Percentiles rank a stretch among this genome's conserved stretches.
Evolutionary conservation across 2,329 filamentous ascomycete genomes (phyloP).

Genomic region (Cadophora malorum): DNA sequence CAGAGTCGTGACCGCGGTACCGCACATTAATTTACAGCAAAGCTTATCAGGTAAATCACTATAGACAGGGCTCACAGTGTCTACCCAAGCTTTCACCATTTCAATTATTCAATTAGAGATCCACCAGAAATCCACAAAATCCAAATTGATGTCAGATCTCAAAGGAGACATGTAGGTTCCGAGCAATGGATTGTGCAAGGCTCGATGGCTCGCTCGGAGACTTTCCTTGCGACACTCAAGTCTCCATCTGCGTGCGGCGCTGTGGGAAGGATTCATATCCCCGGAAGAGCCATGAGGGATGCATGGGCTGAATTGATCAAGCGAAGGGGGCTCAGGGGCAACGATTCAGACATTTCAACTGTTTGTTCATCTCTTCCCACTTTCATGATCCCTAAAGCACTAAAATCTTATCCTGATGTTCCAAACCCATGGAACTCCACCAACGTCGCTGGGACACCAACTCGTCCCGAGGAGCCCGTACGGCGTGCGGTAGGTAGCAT

Average conservation of each 20-base stretch:
- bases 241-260: constrained; percentile 7
- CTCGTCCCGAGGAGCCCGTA: background rate
- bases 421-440: background rate
- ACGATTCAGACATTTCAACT: background rate
- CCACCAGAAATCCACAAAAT: background rate
- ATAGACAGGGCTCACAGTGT: constrained; percentile 7
- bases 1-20: constrained; percentile 15
- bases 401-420: constrained; percentile 2
- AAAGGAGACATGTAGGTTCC: background rate
- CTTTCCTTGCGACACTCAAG: constrained; percentile 11
- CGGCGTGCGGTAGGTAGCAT: background rate
- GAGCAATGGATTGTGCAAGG: background rate
- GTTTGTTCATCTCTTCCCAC: too few relatives aligned
- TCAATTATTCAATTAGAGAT: background rate
- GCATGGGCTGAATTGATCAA: background rate
- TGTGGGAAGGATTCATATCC: constrained; percentile 7
- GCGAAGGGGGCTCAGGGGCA: background rate
- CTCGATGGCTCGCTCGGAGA: background rate
- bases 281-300: background rate
- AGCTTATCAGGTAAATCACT: constrained; percentile 9
- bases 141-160: background rate
- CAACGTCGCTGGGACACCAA: background rate
- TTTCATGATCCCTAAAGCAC: background rate
- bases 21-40: constrained; percentile 2
- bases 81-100: background rate